Percentiles rank a stretch among this genome's conserved stretches.
Conservation (phyloP, 805 yeast genomes). For the Wickerhamiella australiensis region DNA sequence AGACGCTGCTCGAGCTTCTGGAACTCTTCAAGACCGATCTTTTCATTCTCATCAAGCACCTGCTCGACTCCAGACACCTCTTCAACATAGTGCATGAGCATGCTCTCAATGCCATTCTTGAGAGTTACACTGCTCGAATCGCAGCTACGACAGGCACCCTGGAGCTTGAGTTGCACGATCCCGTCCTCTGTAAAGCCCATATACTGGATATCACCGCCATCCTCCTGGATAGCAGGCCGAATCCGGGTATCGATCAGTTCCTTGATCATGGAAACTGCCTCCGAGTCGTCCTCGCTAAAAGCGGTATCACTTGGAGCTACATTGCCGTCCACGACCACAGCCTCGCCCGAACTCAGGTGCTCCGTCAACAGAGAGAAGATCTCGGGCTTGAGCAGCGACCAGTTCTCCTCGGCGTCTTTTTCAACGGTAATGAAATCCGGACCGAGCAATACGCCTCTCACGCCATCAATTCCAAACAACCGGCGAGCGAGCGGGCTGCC, state of each 20-base stretch:
- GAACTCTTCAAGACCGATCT: slow-evolving; percentile 66
- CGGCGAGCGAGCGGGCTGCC: slow-evolving; percentile 67
- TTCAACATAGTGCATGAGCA: slow-evolving; percentile 93
- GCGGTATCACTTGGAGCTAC: slow-evolving; percentile 32
- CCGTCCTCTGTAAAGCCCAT: slow-evolving; percentile 82
- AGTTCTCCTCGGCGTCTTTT: slow-evolving; percentile 44
- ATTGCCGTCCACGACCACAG: slow-evolving; percentile 36
- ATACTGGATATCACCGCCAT: slow-evolving; percentile 93
- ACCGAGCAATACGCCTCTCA: slow-evolving; percentile 67
- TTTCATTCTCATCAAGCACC: slow-evolving; percentile 67
- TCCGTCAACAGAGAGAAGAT: slow-evolving; percentile 41
- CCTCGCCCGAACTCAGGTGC: slow-evolving; percentile 35
- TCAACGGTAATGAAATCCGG: slow-evolving; percentile 74
- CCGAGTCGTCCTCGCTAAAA: slow-evolving; percentile 57
- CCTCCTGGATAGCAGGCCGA: slow-evolving; percentile 96
- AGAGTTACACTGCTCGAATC: slow-evolving; percentile 83
- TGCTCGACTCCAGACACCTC: slow-evolving; percentile 85
- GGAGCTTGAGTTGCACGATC: slow-evolving; percentile 72
- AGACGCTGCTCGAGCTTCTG: slow-evolving; percentile 64
- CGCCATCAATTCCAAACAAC: slow-evolving; percentile 64
- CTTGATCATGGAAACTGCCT: slow-evolving; percentile 76
- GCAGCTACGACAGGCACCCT: slow-evolving; percentile 94
- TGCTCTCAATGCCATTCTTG: slow-evolving; percentile 92
- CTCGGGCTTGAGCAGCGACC: slow-evolving; percentile 63
- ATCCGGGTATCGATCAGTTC: slow-evolving; percentile 89